phyloP scores from a whole-genome alignment of 108 stramenopile genomes.

The Cyclotella choctawhatcheeana region DNA sequence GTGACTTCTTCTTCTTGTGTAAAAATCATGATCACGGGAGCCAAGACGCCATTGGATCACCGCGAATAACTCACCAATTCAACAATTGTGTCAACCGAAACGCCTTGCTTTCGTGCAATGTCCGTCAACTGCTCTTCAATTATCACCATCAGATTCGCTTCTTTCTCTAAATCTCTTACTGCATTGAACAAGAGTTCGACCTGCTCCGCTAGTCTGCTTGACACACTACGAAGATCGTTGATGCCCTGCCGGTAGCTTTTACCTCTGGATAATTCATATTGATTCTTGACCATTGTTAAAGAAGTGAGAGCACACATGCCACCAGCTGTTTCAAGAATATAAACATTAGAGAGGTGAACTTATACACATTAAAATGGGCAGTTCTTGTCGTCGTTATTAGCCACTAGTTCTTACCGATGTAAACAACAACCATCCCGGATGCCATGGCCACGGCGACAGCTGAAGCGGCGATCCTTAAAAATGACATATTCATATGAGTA shows the following conservation, averaged over 20 bases:
- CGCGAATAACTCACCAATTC: too few species aligned
- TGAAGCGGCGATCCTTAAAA: neutral
- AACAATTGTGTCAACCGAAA: neutral
- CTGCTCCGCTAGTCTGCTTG: neutral
- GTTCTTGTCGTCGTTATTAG: neutral
- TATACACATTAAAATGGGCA: neutral
- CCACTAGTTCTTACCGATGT: too few species aligned
- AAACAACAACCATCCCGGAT: neutral
- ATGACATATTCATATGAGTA: neutral
- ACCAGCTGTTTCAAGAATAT: neutral
- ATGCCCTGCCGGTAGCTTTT: neutral
- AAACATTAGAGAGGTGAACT: neutral
- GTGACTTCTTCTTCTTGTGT: too few species aligned
- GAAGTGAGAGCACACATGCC: neutral
- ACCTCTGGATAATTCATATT: slow-evolving; percentile 1
- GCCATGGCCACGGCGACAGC: neutral
- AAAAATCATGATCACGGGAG: too few species aligned
- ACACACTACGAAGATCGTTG: neutral
- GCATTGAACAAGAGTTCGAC: neutral
- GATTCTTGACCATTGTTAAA: neutral
- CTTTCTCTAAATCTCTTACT: neutral
- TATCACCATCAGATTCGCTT: slow-evolving; percentile 3
- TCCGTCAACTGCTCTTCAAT: slow-evolving; percentile 2
- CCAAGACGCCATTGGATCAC: too few species aligned
- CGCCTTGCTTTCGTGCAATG: neutral